Percentiles rank a stretch among this genome's conserved stretches.
Evolutionary conservation across 169 alveolate species (phyloP).

Genomic region (Condylostoma magnum): DNA sequence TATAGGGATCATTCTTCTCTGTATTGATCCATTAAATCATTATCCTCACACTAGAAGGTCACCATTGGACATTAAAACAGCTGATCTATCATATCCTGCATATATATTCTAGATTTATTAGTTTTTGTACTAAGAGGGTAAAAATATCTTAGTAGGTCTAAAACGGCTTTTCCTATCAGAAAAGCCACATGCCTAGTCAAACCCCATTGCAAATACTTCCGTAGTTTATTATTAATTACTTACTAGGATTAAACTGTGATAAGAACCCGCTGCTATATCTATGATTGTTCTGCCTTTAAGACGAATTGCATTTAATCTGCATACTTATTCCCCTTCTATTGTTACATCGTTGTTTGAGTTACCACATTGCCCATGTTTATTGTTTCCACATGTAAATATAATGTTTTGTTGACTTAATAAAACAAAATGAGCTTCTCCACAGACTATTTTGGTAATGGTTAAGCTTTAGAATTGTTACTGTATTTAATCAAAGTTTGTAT

Average conservation of each 20-base stretch:
- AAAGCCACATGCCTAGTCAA: conserved; percentile 26
- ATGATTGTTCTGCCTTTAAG: background rate
- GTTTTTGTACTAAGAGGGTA: background rate
- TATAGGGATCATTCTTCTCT: background rate
- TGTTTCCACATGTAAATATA: conserved; percentile 7
- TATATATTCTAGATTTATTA: background rate
- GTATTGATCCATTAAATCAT: background rate
- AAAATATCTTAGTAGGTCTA: background rate
- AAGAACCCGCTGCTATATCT: conserved; percentile 22
- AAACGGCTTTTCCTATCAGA: conserved; percentile 2
- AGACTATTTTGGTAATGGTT: conserved; percentile 10
- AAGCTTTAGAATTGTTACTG: no score
- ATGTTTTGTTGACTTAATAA: conserved; percentile 7
- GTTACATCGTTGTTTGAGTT: background rate
- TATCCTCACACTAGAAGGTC: background rate
- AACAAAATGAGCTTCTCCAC: conserved; percentile 19
- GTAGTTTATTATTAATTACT: background rate
- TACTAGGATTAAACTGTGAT: background rate
- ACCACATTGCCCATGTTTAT: conserved; percentile 28
- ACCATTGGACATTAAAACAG: background rate
- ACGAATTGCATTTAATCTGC: background rate
- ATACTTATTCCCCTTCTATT: background rate
- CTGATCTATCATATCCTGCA: conserved; percentile 27
- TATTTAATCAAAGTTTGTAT: no score
- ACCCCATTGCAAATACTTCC: conserved; percentile 21